Evolutionary conservation across 768 basidiomycete genomes (phyloP).

Genomic region (Kwoniella bestiolae): DNA sequence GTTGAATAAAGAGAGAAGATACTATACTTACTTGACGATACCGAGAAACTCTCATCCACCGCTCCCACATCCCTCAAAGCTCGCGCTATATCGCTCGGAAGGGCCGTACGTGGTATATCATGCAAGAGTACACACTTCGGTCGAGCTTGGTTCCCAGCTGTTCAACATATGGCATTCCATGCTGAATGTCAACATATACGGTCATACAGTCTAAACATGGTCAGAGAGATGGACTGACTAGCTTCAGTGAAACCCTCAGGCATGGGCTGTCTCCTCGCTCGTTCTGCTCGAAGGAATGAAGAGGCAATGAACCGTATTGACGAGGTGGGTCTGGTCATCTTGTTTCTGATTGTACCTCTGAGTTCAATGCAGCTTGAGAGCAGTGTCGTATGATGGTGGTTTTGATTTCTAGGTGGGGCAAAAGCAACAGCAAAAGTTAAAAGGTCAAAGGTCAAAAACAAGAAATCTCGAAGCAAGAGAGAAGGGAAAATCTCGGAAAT

Average conservation of each 20-base stretch:
- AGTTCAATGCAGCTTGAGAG: no score
- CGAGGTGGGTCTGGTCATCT: neutral
- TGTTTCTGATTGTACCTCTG: neutral
- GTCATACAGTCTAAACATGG: neutral
- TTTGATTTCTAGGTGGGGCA: no score
- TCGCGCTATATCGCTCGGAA: slow-evolving; percentile 21
- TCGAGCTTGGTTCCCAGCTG: neutral
- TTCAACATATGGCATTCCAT: neutral
- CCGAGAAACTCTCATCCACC: slow-evolving; percentile 14
- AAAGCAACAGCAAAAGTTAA: no score
- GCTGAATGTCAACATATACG: neutral
- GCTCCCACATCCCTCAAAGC: slow-evolving; percentile 21
- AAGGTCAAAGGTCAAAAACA: no score
- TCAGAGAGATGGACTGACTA: neutral
- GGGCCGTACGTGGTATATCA: slow-evolving; percentile 19
- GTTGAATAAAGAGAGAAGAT: no score
- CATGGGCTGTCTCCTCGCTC: neutral
- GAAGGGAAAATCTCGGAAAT: neutral
- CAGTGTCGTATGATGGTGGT: no score
- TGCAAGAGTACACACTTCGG: slow-evolving; percentile 11
- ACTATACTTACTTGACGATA: slow-evolving; percentile 14
- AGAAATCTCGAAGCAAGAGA: neutral
- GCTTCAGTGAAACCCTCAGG: neutral
- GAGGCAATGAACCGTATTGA: neutral
- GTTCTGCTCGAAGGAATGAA: neutral